Evolutionary conservation across 1,284 basidiomycete species (phyloP).

Genomic region (Phlebopus sp.): DNA sequence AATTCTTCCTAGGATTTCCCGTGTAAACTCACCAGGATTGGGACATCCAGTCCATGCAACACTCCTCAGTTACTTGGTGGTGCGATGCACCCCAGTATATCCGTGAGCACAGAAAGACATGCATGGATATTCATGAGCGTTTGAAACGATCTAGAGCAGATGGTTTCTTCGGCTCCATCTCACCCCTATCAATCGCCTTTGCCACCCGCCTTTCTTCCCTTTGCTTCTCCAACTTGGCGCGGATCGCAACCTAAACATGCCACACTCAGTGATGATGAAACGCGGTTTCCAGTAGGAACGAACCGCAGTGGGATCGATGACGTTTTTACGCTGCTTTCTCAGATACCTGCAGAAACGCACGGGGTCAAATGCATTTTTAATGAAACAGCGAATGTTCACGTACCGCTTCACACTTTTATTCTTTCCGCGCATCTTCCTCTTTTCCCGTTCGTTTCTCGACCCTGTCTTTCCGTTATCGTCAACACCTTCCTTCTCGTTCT

Average conservation of each 20-base stretch:
- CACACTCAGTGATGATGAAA: constrained; percentile 2
- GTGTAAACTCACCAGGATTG: background rate
- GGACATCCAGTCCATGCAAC: too few relatives aligned
- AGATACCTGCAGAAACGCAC: constrained; percentile 64
- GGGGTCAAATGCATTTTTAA: background rate
- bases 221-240: constrained; percentile 66
- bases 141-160: constrained; percentile 71
- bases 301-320: constrained; percentile 84
- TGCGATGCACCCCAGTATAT: background rate
- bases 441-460: constrained; percentile 58
- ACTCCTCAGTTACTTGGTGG: too few relatives aligned
- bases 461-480: constrained; percentile 33
- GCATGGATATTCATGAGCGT: constrained; percentile 16
- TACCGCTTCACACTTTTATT: constrained; percentile 81
- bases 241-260: constrained; percentile 57
- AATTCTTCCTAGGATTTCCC: background rate
- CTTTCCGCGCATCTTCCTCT: constrained; percentile 82
- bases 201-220: constrained; percentile 50
- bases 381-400: constrained; percentile 10
- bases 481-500: constrained; percentile 37
- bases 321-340: constrained; percentile 89
- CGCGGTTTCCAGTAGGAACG: constrained; percentile 27
- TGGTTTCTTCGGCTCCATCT: constrained; percentile 41
- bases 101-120: background rate
- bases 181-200: constrained; percentile 41